phyloP scores from a whole-genome alignment of 768 basidiomycete species.

The Boletus fagicola region DNA sequence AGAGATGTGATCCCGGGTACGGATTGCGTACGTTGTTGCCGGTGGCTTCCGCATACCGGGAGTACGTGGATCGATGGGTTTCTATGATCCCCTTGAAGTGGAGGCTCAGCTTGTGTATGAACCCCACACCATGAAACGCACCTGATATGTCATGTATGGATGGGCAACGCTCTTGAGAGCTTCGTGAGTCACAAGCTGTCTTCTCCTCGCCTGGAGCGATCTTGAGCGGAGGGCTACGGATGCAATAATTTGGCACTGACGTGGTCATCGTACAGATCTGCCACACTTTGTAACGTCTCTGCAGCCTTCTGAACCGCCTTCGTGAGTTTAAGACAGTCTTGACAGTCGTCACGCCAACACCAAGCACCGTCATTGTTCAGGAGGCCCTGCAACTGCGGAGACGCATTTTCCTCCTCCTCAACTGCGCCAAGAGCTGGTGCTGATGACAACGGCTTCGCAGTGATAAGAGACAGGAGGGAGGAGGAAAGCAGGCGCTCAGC shows the following conservation, averaged over 20 bases:
- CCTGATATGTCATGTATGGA: constrained; percentile 69
- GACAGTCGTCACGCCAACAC: constrained; percentile 83
- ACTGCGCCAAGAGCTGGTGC: constrained; percentile 46
- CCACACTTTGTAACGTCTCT: constrained; percentile 70
- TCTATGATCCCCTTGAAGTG: constrained; percentile 58
- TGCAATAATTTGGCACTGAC: constrained; percentile 40
- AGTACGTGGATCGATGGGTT: constrained; percentile 69
- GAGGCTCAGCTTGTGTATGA: neutral
- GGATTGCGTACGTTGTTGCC: constrained; percentile 26
- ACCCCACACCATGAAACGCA: constrained; percentile 23
- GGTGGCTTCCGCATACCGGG: constrained; percentile 59
- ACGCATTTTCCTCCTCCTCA: constrained; percentile 45
- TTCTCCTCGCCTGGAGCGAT: constrained; percentile 59
- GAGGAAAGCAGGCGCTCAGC: constrained; percentile 73
- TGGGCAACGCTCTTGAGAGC: constrained; percentile 73
- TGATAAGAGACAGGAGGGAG: constrained; percentile 71
- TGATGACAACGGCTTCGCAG: constrained; percentile 58
- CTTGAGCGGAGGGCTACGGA: constrained; percentile 7
- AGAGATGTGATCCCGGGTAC: neutral
- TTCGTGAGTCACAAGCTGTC: constrained; percentile 73
- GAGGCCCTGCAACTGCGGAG: constrained; percentile 49
- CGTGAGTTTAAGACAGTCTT: constrained; percentile 74
- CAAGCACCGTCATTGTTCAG: constrained; percentile 74
- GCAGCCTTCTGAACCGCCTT: constrained; percentile 75
- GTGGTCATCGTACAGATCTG: constrained; percentile 78